Evolutionary conservation across 768 basidiomycete species (phyloP), one percentile per base, ranked within the genome.

Genomic region (Leucosporidium creatinivorum): DNA sequence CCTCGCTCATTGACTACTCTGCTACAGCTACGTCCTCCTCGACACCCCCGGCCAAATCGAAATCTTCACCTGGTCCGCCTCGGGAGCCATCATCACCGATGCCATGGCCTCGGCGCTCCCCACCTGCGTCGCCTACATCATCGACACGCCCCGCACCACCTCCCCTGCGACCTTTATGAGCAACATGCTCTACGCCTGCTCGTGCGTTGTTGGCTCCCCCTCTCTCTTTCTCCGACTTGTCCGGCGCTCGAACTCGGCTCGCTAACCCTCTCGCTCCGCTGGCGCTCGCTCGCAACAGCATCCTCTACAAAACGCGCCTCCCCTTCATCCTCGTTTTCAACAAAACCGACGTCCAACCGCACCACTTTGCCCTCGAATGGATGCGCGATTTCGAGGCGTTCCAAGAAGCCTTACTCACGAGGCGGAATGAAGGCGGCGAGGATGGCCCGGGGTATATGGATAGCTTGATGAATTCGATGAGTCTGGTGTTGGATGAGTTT

Each of bases 11-110:
- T 5, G 4, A 48, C 60, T 44, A 17, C 39, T 10, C 51, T 23
- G 39, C 47, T 18, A 39, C 75, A 97, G 94, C 74, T 88, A 98
- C 80, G 85, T 99, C 67, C 87, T 99, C 56, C 81, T 99, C 57
- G 96, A 99, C 75, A 99, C 96, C 0, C 96, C 96, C 9, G 96
- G 96, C 6, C 96, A 99, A 79, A 99, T 99, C 75, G 96, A 99
- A 79, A 99, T 98, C 72, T 99, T 99, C 77, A 99, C 96, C 59
- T 99, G 96, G 96, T 97, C 93, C 0, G 96, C 96, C 2, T 97
- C 93, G 56, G 96, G 96, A 7, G 88, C 94, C 17, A 99, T 99
- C 76, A 98, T 99, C 74, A 99, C 96, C 51, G 93, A 98, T 76
- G 91, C 96, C 23, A 83, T 99, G 51, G 96, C 96, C 1, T 89